Base-by-base conservation (phyloP, 2,329 filamentous ascomycete species). In the Epichloe uncinata region DNA sequence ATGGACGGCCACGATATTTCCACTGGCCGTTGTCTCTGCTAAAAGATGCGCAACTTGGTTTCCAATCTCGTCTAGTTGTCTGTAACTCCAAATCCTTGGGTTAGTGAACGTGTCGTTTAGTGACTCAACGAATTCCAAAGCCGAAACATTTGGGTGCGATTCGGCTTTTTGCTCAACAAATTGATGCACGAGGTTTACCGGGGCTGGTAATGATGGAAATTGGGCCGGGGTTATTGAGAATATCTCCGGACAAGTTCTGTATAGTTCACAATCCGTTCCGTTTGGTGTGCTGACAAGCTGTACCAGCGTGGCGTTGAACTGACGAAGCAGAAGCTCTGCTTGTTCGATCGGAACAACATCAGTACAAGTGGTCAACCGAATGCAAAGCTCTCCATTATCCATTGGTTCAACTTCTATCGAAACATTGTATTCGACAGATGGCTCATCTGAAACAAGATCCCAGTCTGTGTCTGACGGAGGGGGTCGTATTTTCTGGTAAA, bases 331-430 rank as follows among this genome's bases (percentile, higher is more conserved):
- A 0, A 87, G 54, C 4, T 62, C 54, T 0, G 85, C 85, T 58
- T 95, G 89, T 48, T 81, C 72, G 1, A 55, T 43, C 0, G 90
- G 87, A 8, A 96, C 61, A 2, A 86, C 55, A 52, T 82, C 73
- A 13, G 73, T 70, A 53, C 78, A 73, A 55, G 79, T 85, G 0
- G 84, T 89, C 18, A 94, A 63, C 8, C 81, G 78, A 7, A 93
- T 69, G 12, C 70, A 63, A 1, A 95, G 58, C 3, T 63, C 58
- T 1, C 72, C 73, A 0, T 66, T 56, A 0, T 56, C 48, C 1
- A 60, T 63, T 0, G 83, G 80, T 52, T 89, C 80, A 35, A 94
- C 65, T 63, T 96, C 90, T 18, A 96, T 69, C 0, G 91, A 95
- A 0, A 94, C 68, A 0, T 84, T 72, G 63, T 91, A 95, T 57